Conservation (phyloP, 176 grass and related monocot genomes). For the Triticum dicoccoides region DNA sequence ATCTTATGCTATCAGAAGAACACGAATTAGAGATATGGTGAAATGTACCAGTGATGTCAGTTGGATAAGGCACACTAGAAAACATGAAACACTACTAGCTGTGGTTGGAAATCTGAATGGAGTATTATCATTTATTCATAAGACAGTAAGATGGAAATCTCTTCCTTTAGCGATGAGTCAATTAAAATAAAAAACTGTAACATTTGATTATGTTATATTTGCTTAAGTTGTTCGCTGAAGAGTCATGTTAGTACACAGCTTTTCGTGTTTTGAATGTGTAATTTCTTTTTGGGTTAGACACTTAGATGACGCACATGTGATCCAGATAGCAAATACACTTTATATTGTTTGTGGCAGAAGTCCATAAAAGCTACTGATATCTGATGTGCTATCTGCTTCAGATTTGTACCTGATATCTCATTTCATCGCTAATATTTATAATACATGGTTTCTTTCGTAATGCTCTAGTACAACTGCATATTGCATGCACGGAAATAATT, state of each 20-base stretch:
- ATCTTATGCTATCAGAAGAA: neutral
- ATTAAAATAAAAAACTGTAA: neutral
- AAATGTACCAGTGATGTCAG: neutral
- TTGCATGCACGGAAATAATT: neutral
- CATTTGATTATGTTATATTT: neutral
- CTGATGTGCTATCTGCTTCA: neutral
- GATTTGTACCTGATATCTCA: neutral
- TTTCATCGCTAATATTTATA: neutral
- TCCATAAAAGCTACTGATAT: neutral
- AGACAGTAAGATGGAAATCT: neutral
- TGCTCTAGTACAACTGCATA: neutral
- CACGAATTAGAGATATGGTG: neutral
- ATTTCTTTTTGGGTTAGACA: neutral
- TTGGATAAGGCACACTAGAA: neutral
- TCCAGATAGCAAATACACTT: neutral
- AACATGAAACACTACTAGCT: neutral
- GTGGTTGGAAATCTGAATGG: neutral
- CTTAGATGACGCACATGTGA: neutral
- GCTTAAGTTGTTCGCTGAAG: neutral
- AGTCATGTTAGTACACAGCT: neutral
- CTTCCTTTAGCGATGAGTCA: neutral
- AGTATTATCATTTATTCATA: neutral
- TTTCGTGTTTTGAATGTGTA: neutral
- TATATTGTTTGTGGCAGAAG: neutral
- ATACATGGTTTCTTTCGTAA: neutral